Percentiles rank a stretch among this genome's conserved stretches.
phyloP scores from a whole-genome alignment of 1,139 yeast genomes.

The Spencermartinsiella ligniputridi region DNA sequence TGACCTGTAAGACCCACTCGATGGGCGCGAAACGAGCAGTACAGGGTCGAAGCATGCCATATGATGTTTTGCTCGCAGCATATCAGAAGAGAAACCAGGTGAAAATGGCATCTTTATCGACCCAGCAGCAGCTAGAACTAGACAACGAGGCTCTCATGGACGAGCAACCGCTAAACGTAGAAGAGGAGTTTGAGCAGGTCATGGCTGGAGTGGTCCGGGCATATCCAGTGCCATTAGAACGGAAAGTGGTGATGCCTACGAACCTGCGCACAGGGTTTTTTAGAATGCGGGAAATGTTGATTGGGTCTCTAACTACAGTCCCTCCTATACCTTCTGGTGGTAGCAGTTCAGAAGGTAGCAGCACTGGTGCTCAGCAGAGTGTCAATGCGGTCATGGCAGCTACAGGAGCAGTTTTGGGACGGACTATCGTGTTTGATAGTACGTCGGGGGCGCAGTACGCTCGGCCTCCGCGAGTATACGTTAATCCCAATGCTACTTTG shows the following conservation, averaged over 20 bases:
- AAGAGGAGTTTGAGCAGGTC: slow-evolving; percentile 91
- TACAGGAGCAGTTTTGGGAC: slow-evolving; percentile 33
- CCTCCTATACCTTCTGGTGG: slow-evolving; percentile 21
- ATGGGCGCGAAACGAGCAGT: slow-evolving; percentile 98
- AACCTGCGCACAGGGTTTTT: slow-evolving; percentile 67
- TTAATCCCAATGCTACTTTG: slow-evolving; percentile 14
- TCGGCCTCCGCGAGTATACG: slow-evolving; percentile 32
- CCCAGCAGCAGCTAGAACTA: slow-evolving; percentile 34
- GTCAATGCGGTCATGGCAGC: slow-evolving; percentile 30
- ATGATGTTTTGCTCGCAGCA: slow-evolving; percentile 80
- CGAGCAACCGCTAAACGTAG: slow-evolving; percentile 48
- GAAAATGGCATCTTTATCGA: slow-evolving; percentile 44
- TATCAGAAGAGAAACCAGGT: slow-evolving; percentile 93
- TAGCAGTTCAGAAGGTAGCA: slow-evolving; percentile 5
- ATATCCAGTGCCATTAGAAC: slow-evolving; percentile 76
- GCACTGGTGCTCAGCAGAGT: slow-evolving; percentile 14
- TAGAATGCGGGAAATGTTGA: slow-evolving; percentile 58
- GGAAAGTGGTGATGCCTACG: slow-evolving; percentile 66
- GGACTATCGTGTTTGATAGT: slow-evolving; percentile 33
- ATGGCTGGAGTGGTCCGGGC: slow-evolving; percentile 85
- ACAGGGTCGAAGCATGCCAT: slow-evolving; percentile 85
- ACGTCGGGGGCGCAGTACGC: slow-evolving; percentile 26
- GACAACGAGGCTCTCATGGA: slow-evolving; percentile 30
- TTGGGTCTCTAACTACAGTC: slow-evolving; percentile 29
- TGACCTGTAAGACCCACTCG: slow-evolving; percentile 95